Percentiles rank a stretch among this genome's conserved stretches.
Conservation (phyloP, 2,329 filamentous ascomycete species). For the Zarea fungicola region DNA sequence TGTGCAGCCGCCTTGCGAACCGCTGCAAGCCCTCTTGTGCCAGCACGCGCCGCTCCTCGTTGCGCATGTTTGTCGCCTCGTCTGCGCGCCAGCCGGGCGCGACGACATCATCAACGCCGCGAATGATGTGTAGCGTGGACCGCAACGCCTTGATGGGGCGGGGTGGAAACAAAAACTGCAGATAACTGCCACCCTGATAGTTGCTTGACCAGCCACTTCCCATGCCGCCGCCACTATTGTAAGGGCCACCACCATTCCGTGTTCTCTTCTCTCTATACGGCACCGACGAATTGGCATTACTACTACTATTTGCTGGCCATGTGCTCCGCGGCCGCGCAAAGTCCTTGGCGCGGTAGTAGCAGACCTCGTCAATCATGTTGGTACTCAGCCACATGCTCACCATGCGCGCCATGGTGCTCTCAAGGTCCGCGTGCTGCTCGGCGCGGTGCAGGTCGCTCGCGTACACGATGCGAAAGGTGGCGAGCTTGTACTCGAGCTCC, state of each 20-base stretch:
- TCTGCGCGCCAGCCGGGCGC: slow-evolving; percentile 23
- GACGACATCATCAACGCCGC: slow-evolving; percentile 22
- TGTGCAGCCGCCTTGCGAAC: slow-evolving; percentile 19
- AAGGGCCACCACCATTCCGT: too few species aligned
- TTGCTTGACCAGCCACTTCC: too few species aligned
- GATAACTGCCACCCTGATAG: slow-evolving; percentile 17
- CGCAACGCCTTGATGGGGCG: slow-evolving; percentile 19
- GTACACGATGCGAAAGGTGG: slow-evolving; percentile 24
- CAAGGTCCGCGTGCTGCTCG: too few species aligned
- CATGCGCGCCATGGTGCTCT: slow-evolving; percentile 23
- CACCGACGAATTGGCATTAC: slow-evolving; percentile 2
- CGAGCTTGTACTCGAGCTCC: slow-evolving; percentile 26
- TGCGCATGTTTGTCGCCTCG: slow-evolving; percentile 20
- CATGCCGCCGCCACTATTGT: too few species aligned
- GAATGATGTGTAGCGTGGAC: slow-evolving; percentile 23
- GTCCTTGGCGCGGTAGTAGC: slow-evolving; percentile 25
- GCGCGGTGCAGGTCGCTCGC: slow-evolving; percentile 23
- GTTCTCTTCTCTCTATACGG: slow-evolving; percentile 20
- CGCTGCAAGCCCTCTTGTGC: slow-evolving; percentile 19
- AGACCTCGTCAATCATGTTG: slow-evolving; percentile 25
- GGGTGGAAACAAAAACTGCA: slow-evolving; percentile 18
- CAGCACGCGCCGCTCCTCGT: slow-evolving; percentile 17
- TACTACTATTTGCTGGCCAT: too few species aligned
- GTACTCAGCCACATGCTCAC: slow-evolving; percentile 25
- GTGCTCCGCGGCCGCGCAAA: slow-evolving; percentile 17